Percentiles rank a stretch among this genome's conserved stretches.
phyloP scores from a whole-genome alignment of 2,329 filamentous ascomycete genomes.

The Ophiosphaerella herpotricha region DNA sequence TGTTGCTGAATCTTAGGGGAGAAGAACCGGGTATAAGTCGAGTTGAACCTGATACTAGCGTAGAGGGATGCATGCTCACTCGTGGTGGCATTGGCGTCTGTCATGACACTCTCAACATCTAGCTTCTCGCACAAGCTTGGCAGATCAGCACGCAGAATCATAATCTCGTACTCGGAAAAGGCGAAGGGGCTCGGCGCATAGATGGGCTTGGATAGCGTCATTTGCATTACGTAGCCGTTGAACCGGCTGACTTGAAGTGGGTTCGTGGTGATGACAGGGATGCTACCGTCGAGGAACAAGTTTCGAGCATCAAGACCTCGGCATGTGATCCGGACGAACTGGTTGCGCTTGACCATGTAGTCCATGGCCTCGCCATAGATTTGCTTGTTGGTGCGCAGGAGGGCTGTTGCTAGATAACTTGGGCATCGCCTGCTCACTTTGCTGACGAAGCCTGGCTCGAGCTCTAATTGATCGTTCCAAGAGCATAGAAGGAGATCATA shows the following conservation, averaged over 20 bases:
- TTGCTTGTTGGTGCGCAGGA: conserved; percentile 33
- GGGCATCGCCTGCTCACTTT: conserved; percentile 22
- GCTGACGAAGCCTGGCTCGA: conserved; percentile 18
- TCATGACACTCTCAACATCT: conserved; percentile 32
- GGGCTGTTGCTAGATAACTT: conserved; percentile 23
- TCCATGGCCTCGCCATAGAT: conserved; percentile 33
- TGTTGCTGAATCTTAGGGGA: conserved; percentile 23
- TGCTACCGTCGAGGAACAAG: conserved; percentile 24
- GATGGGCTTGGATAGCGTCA: conserved; percentile 28
- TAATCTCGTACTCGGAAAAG: conserved; percentile 28
- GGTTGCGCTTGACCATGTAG: conserved; percentile 24
- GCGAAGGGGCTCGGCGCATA: conserved; percentile 16
- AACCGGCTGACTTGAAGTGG: conserved; percentile 20
- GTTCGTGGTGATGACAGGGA: conserved; percentile 25
- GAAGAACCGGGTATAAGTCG: conserved; percentile 18
- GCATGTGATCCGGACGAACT: conserved; percentile 32
- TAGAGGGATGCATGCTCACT: conserved; percentile 23
- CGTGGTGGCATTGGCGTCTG: conserved; percentile 25
- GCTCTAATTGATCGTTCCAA: conserved; percentile 25
- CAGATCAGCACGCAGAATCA: conserved; percentile 30
- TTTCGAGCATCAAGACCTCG: conserved; percentile 24
- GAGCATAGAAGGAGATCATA: conserved; percentile 33
- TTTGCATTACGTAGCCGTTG: conserved; percentile 32
- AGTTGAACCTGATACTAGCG: conserved; percentile 20
- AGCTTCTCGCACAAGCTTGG: conserved; percentile 25